phyloP scores from a whole-genome alignment of 176 grass and related monocot species.

The Alloteropsis semialata region DNA sequence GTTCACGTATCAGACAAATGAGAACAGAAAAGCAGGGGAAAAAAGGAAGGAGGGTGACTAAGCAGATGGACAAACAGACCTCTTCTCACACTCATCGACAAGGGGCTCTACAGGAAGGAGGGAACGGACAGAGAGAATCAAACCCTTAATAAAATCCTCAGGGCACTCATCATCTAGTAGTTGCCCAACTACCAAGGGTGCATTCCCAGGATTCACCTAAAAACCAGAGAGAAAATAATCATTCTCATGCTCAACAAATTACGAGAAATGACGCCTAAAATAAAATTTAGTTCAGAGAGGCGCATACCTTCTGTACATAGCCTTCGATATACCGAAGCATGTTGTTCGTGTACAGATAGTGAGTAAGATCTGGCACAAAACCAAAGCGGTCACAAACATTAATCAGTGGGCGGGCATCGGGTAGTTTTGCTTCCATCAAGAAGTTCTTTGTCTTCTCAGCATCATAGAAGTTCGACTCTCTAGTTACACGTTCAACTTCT shows the following conservation, averaged over 20 bases:
- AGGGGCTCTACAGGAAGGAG: conserved; percentile 92
- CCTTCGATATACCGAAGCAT: conserved; percentile 98
- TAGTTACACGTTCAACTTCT: conserved; percentile 98
- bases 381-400: conserved; percentile 99
- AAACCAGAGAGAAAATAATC: conserved; percentile 8
- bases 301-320: conserved; percentile 92
- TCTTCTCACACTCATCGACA: conserved; percentile 96
- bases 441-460: conserved; percentile 98
- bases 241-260: conserved; percentile 7
- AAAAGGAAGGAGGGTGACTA: neutral
- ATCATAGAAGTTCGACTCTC: conserved; percentile 98
- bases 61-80: conserved; percentile 24
- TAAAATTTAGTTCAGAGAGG: conserved; percentile 3
- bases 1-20: conserved; percentile 33
- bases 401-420: conserved; percentile 88
- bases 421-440: conserved; percentile 97
- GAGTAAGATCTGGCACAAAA: conserved; percentile 94
- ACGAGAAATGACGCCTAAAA: neutral
- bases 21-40: neutral
- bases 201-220: conserved; percentile 95
- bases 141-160: conserved; percentile 98
- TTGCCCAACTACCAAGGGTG: conserved; percentile 87
- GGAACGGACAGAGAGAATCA: conserved; percentile 92
- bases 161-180: conserved; percentile 94
- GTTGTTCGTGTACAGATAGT: conserved; percentile 90